Percentiles rank a stretch among this genome's conserved stretches.
These are phyloP conservation scores for Stentor coeruleus DNA, from an alignment of 73 alveolate species.

Conservation along the genomic window DNA sequence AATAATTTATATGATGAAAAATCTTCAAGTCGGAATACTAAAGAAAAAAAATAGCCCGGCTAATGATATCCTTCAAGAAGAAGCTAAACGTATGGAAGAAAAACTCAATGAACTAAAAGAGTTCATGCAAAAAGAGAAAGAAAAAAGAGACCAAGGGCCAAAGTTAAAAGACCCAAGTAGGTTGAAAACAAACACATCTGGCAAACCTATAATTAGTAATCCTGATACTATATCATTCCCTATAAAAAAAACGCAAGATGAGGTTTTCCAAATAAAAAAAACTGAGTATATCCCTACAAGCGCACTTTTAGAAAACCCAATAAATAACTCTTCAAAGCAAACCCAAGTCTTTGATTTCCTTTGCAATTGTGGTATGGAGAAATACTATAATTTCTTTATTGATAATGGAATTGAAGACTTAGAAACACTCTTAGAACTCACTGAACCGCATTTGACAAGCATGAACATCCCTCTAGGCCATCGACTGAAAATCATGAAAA, in stretches of 20 bases:
- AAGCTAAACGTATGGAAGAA: slow-evolving; percentile 24
- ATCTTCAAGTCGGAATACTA: slow-evolving; percentile 19
- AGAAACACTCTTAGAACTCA: background rate
- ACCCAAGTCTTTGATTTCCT: background rate
- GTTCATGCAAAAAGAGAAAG: background rate
- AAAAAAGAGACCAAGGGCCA: slow-evolving; percentile 9
- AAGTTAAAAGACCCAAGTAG: slow-evolving; percentile 5
- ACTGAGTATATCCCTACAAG: no score
- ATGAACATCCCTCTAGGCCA: background rate
- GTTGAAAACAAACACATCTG: background rate
- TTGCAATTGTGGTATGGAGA: background rate
- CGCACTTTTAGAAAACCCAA: slow-evolving; percentile 7
- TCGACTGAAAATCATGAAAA: background rate
- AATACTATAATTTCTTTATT: background rate
- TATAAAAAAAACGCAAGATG: slow-evolving; percentile 7
- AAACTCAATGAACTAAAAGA: slow-evolving; percentile 18
- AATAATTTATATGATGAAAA: no score
- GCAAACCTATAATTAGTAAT: background rate
- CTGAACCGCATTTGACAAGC: background rate
- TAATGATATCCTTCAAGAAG: slow-evolving; percentile 24
- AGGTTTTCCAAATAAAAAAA: no score
- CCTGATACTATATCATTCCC: slow-evolving; percentile 9
- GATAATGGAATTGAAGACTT: background rate
- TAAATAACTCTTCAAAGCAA: background rate
- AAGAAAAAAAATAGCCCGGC: slow-evolving; percentile 26